Conservation (phyloP, 2,329 filamentous ascomycete species). For the Penicillium nordicum region DNA sequence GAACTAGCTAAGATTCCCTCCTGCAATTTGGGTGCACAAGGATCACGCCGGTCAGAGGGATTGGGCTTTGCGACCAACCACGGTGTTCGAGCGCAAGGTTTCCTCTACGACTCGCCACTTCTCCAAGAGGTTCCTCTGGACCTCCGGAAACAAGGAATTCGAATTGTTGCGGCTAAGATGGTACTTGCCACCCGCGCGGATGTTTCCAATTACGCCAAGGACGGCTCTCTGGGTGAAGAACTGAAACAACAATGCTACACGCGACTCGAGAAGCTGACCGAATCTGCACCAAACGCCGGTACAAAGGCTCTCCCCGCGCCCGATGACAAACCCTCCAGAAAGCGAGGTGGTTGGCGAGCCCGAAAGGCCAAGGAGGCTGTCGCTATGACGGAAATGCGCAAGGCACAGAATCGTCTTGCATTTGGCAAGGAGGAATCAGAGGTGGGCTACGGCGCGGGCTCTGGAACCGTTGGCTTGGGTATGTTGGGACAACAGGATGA, state of each 20-base stretch:
- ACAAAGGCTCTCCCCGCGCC: constrained; percentile 82
- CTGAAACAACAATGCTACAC: constrained; percentile 79
- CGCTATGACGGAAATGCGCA: constrained; percentile 93
- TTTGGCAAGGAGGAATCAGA: constrained; percentile 96
- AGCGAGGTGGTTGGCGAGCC: constrained; percentile 84
- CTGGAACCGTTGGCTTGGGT: constrained; percentile 80
- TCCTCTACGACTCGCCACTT: constrained; percentile 86
- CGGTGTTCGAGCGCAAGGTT: constrained; percentile 85
- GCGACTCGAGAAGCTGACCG: constrained; percentile 86
- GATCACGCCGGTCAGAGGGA: constrained; percentile 79
- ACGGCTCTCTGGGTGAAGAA: constrained; percentile 78
- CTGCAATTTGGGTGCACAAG: constrained; percentile 87
- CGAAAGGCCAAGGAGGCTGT: constrained; percentile 94
- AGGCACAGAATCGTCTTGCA: constrained; percentile 92
- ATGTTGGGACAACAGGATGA: constrained; percentile 91
- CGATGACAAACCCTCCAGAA: constrained; percentile 90
- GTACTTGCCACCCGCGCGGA: constrained; percentile 92
- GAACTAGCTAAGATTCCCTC: constrained; percentile 88
- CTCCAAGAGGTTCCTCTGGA: constrained; percentile 81
- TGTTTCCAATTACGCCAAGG: constrained; percentile 72
- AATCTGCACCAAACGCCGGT: constrained; percentile 86
- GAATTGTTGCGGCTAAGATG: constrained; percentile 89
- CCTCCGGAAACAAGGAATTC: constrained; percentile 87
- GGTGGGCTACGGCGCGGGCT: constrained; percentile 82
- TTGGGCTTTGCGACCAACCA: constrained; percentile 89